Conservation (phyloP, 2,329 filamentous ascomycete species). For the Phialemoniopsis sp. region DNA sequence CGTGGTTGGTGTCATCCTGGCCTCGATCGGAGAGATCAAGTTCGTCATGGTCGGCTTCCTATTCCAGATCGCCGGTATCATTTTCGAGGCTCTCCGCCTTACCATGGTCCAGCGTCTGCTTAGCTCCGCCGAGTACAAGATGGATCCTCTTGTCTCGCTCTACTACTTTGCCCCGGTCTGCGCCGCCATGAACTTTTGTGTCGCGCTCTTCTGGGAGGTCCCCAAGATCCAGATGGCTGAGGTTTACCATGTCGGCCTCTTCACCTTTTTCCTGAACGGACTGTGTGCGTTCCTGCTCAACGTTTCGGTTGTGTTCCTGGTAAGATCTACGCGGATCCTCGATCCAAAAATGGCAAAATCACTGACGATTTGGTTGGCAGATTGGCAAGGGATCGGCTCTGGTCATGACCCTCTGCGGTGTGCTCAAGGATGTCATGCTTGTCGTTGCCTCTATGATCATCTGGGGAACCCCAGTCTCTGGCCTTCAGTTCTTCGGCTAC, state of each 20-base stretch:
- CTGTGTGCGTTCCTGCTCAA: conserved; percentile 77
- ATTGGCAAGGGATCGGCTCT: conserved; percentile 86
- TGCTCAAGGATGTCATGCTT: conserved; percentile 83
- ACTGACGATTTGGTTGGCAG: conserved; percentile 31
- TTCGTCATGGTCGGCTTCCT: conserved; percentile 79
- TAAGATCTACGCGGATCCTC: conserved; percentile 48
- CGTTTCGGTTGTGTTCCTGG: conserved; percentile 80
- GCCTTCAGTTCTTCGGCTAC: conserved; percentile 80
- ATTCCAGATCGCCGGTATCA: conserved; percentile 73
- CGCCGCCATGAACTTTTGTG: conserved; percentile 73
- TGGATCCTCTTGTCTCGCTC: conserved; percentile 83
- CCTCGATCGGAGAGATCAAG: conserved; percentile 91
- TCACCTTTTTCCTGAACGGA: conserved; percentile 72
- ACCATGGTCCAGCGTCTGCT: conserved; percentile 82
- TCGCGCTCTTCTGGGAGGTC: conserved; percentile 71
- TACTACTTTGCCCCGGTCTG: conserved; percentile 89
- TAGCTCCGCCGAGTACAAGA: conserved; percentile 82
- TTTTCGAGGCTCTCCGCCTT: conserved; percentile 78
- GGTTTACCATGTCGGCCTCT: conserved; percentile 68
- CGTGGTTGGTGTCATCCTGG: conserved; percentile 90
- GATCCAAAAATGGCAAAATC: no score
- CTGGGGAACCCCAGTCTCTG: conserved; percentile 71
- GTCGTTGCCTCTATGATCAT: conserved; percentile 77
- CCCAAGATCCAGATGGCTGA: conserved; percentile 66
- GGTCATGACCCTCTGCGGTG: conserved; percentile 81